Percentiles rank a stretch among this genome's conserved stretches.
Conservation (phyloP, 306 rosid species). For the Canavalia gladiata region DNA sequence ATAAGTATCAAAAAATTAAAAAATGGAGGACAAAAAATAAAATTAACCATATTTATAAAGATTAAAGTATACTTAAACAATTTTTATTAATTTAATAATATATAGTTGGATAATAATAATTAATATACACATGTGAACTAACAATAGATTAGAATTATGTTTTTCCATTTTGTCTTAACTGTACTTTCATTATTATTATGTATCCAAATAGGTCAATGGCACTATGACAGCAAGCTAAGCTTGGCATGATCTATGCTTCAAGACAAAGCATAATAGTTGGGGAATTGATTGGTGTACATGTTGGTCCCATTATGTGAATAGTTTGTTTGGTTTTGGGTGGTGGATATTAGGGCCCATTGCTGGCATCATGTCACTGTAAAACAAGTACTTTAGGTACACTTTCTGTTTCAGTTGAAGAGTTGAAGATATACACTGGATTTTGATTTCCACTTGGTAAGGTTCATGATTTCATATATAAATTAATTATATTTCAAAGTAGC, state of each 20-base stretch:
- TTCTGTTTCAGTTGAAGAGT: constrained; percentile 16
- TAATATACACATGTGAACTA: too few relatives aligned
- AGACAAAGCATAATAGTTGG: constrained; percentile 43
- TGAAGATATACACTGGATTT: neutral
- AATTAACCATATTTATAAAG: too few relatives aligned
- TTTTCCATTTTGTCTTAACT: neutral
- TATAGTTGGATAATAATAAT: neutral
- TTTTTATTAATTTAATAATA: too few relatives aligned
- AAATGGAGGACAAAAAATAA: too few relatives aligned
- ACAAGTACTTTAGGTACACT: constrained; percentile 42
- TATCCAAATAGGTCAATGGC: constrained; percentile 42
- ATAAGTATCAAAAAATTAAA: too few relatives aligned
- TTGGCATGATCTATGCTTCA: constrained; percentile 46
- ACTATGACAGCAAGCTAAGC: neutral
- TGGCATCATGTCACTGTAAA: constrained; percentile 35
- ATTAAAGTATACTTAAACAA: too few relatives aligned
- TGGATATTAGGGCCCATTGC: constrained; percentile 38
- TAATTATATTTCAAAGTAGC: neutral
- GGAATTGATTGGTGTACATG: constrained; percentile 41
- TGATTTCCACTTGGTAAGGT: neutral
- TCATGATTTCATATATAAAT: neutral
- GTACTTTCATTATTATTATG: neutral
- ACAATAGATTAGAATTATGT: neutral
- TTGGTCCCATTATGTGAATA: constrained; percentile 45
- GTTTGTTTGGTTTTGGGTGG: constrained; percentile 16